Evolutionary conservation across 2,329 filamentous ascomycete species (phyloP).

Genomic region (Alternaria novae-zelandiae): DNA sequence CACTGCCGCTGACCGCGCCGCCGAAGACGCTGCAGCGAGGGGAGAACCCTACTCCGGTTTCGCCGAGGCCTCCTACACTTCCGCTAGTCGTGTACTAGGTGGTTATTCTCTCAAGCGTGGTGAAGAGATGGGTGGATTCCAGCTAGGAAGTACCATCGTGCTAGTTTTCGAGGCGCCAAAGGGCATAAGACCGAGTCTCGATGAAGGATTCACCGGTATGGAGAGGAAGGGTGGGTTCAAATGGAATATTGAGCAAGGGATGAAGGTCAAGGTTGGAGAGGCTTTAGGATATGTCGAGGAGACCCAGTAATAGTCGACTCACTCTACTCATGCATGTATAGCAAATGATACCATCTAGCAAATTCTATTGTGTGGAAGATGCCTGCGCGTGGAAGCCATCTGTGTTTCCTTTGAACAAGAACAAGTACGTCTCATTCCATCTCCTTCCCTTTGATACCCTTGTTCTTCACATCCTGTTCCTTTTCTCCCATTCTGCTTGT

Average conservation of each 20-base stretch:
- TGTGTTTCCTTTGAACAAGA: not conserved
- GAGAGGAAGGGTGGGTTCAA: conserved; percentile 72
- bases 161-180: conserved; percentile 94
- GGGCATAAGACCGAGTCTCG: conserved; percentile 60
- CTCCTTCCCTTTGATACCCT: not conserved
- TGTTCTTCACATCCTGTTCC: not conserved
- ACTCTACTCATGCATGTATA: not conserved
- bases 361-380: not conserved
- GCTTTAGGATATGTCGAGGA: conserved; percentile 76
- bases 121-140: conserved; percentile 98
- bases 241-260: conserved; percentile 87
- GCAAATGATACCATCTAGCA: conserved; percentile 2
- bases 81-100: conserved; percentile 76
- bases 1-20: conserved; percentile 85
- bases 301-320: not conserved
- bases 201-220: conserved; percentile 61
- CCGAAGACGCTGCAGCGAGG: conserved; percentile 74
- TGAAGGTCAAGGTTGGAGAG: conserved; percentile 88
- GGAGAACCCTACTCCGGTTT: conserved; percentile 91
- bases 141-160: conserved; percentile 92
- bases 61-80: conserved; percentile 85
- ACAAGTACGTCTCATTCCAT: not conserved
- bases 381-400: not conserved
- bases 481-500: not conserved
- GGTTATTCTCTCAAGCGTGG: conserved; percentile 85